Conservation (phyloP, 208 protist species). For the Acanthamoeba sp. region DNA sequence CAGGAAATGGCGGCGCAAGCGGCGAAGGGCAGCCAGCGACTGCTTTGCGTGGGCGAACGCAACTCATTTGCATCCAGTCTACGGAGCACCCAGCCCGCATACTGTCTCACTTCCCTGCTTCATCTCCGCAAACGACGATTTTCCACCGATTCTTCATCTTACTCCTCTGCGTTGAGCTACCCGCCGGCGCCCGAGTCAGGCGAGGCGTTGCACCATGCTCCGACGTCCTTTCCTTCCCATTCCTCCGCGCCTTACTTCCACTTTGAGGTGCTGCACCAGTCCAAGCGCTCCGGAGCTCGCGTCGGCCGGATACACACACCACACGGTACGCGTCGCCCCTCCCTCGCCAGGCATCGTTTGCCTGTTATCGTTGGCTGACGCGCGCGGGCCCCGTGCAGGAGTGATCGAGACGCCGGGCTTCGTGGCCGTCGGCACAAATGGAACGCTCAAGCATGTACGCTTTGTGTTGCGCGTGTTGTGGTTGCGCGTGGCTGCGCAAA, state of each 20-base stretch:
- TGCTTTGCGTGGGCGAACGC: no score
- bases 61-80: no score
- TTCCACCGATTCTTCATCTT: neutral
- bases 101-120: no score
- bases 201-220: constrained; percentile 5
- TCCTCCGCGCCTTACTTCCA: constrained; percentile 75
- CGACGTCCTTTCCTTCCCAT: constrained; percentile 26
- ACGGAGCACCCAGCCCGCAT: no score
- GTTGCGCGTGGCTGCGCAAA: no score
- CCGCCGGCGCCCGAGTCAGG: constrained; percentile 30
- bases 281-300: constrained; percentile 76
- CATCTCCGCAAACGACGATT: no score
- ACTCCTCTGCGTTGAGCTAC: neutral
- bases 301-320: constrained; percentile 81
- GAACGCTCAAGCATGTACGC: constrained; percentile 79
- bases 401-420: constrained; percentile 82
- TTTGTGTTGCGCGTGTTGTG: neutral
- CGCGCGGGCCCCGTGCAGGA: neutral
- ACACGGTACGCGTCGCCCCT: constrained; percentile 45
- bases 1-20: no score
- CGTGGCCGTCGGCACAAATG: constrained; percentile 82
- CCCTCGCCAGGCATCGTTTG: neutral
- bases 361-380: neutral
- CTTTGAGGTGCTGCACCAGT: constrained; percentile 81
- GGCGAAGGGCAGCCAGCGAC: no score